These are phyloP conservation scores for Alternaria rosae DNA, from an alignment of 2,329 filamentous ascomycete species.

Conservation along the genomic window DNA sequence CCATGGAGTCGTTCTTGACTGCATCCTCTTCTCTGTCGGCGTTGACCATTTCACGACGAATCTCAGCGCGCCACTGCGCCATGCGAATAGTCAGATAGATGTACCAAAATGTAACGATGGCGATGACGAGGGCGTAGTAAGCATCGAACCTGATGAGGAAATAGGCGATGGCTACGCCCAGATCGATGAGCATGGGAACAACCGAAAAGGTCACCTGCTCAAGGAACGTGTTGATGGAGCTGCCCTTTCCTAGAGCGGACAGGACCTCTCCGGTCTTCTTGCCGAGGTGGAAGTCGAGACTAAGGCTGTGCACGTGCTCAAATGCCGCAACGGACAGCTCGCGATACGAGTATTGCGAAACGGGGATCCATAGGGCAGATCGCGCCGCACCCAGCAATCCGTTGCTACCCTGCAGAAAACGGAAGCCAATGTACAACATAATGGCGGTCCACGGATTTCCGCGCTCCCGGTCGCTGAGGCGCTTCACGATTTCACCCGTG, in stretches of 20 bases:
- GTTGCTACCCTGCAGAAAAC: constrained; percentile 85
- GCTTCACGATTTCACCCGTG: constrained; percentile 79
- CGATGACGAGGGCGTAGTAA: constrained; percentile 88
- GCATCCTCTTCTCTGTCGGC: constrained; percentile 94
- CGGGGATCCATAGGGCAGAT: constrained; percentile 91
- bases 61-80: constrained; percentile 90
- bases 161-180: constrained; percentile 83
- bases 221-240: constrained; percentile 93
- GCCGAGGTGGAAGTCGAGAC: constrained; percentile 93
- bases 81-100: constrained; percentile 96
- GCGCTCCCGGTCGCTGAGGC: constrained; percentile 63
- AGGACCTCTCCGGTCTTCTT: constrained; percentile 97
- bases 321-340: constrained; percentile 94
- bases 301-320: constrained; percentile 94
- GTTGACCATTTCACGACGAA: constrained; percentile 92
- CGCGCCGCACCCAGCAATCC: constrained; percentile 84
- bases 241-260: constrained; percentile 94
- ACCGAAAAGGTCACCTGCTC: constrained; percentile 97
- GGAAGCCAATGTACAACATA: constrained; percentile 76
- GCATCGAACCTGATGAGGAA: constrained; percentile 82
- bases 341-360: constrained; percentile 95
- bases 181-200: constrained; percentile 90
- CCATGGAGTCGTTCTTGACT: constrained; percentile 98
- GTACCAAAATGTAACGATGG: constrained; percentile 93
- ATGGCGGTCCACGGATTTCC: constrained; percentile 77